These are phyloP conservation scores for Trichoderma aggressivum DNA, from an alignment of 2,329 filamentous ascomycete species.

Conservation along the genomic window DNA sequence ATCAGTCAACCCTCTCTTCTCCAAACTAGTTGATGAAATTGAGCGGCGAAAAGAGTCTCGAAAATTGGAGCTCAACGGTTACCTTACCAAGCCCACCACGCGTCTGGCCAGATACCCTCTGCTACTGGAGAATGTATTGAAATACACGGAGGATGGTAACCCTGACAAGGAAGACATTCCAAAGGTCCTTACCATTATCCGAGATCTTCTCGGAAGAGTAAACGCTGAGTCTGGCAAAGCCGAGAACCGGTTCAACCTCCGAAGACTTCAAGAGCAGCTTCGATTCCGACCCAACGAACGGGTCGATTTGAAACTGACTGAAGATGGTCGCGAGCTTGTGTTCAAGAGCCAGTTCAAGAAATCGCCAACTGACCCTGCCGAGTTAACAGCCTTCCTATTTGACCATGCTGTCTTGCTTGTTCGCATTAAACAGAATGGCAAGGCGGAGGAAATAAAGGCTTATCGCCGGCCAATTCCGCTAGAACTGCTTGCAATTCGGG, in stretches of 20 bases:
- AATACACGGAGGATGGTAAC: conserved; percentile 85
- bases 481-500: conserved; percentile 86
- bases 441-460: conserved; percentile 90
- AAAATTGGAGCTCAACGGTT: conserved; percentile 95
- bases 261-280: conserved; percentile 85
- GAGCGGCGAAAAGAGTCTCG: conserved; percentile 94
- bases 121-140: conserved; percentile 84
- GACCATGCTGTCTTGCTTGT: conserved; percentile 94
- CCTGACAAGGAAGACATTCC: conserved; percentile 91
- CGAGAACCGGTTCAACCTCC: conserved; percentile 94
- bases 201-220: conserved; percentile 80
- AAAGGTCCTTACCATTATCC: conserved; percentile 81
- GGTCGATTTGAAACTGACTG: conserved; percentile 90
- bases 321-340: conserved; percentile 87
- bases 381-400: conserved; percentile 93
- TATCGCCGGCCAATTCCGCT: conserved; percentile 92
- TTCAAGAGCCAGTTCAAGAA: conserved; percentile 96
- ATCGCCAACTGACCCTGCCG: conserved; percentile 77
- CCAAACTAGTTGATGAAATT: conserved; percentile 92
- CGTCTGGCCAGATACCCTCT: conserved; percentile 91
- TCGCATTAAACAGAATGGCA: conserved; percentile 85
- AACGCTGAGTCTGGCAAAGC: conserved; percentile 96
- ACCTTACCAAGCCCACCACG: conserved; percentile 95
- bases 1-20: conserved; percentile 76
- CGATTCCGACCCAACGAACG: conserved; percentile 87